phyloP scores from a whole-genome alignment of 2,329 filamentous ascomycete genomes.

The Pleomassaria siparia region DNA sequence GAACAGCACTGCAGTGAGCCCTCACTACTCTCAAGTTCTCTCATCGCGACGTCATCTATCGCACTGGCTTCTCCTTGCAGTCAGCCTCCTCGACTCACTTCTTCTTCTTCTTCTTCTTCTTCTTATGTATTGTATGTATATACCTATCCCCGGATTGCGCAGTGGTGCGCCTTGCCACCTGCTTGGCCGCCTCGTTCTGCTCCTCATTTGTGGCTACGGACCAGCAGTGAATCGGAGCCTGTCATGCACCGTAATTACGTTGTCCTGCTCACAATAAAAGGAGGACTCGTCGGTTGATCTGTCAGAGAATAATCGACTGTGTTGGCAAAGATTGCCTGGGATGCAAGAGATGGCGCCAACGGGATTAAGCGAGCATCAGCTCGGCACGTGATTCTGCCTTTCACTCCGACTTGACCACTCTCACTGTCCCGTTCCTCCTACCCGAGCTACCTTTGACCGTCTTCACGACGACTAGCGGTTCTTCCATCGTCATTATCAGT shows the following conservation, averaged over 20 bases:
- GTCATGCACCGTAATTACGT: conserved; percentile 6
- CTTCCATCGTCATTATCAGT: background rate
- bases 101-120: conserved; percentile 7
- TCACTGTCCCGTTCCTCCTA: too few relatives aligned
- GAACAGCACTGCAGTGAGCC: too few relatives aligned
- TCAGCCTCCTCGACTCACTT: conserved; percentile 3
- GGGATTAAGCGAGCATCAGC: background rate
- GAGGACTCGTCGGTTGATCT: background rate
- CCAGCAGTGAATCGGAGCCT: conserved; percentile 3
- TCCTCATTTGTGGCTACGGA: conserved; percentile 1
- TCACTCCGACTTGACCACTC: too few relatives aligned
- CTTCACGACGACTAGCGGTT: too few relatives aligned
- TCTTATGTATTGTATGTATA: conserved; percentile 6
- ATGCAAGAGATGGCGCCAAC: background rate
- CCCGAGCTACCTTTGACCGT: background rate
- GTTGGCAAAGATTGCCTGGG: too few relatives aligned
- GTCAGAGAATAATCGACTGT: too few relatives aligned
- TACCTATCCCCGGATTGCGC: conserved; percentile 2
- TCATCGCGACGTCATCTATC: conserved; percentile 18
- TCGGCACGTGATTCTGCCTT: background rate
- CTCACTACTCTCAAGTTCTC: conserved; percentile 3
- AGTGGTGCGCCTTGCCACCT: conserved; percentile 5
- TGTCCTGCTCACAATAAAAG: conserved; percentile 5
- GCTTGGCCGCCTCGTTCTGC: conserved; percentile 1
- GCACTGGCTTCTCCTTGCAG: conserved; percentile 4